A percentile compares a stretch with the other conserved stretches of the same genome.
Evolutionary conservation across 1,139 yeast genomes (phyloP).

Genomic region (Magnusiomyces paraingens): DNA sequence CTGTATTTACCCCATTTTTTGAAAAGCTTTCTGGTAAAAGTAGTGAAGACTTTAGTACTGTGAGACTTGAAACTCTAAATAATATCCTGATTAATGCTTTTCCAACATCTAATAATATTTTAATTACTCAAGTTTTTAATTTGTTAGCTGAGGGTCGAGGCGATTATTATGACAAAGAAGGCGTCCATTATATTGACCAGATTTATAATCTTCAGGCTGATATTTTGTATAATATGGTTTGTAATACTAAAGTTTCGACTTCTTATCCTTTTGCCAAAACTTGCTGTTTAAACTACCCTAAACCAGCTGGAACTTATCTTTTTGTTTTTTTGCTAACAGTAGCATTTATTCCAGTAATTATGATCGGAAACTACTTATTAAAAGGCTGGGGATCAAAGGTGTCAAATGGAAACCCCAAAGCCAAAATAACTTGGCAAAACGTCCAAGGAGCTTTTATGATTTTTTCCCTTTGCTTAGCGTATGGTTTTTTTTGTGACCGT

Average conservation of each 20-base stretch:
- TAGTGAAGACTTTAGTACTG: slow-evolving; percentile 13
- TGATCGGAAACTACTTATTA: slow-evolving; percentile 2
- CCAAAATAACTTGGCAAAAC: background rate
- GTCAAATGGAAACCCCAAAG: background rate
- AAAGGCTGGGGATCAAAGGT: background rate
- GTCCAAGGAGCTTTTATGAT: slow-evolving; percentile 12
- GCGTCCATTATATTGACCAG: slow-evolving; percentile 16
- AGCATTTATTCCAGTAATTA: slow-evolving; percentile 7
- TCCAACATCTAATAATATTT: slow-evolving; percentile 13
- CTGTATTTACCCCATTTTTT: slow-evolving; percentile 17
- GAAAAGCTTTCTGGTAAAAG: slow-evolving; percentile 16
- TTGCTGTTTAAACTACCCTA: slow-evolving; percentile 21
- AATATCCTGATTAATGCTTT: slow-evolving; percentile 13
- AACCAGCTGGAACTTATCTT: slow-evolving; percentile 17
- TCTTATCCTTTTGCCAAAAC: slow-evolving; percentile 23
- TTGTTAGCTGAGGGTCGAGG: slow-evolving; percentile 15
- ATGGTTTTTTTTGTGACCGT: slow-evolving; percentile 22
- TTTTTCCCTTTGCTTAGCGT: slow-evolving; percentile 18
- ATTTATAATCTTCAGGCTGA: slow-evolving; percentile 21
- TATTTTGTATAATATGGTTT: slow-evolving; percentile 20
- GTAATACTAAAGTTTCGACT: slow-evolving; percentile 20
- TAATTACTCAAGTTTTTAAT: slow-evolving; percentile 20
- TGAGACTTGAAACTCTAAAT: slow-evolving; percentile 15
- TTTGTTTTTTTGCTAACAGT: background rate
- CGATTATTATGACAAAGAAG: slow-evolving; percentile 17